Base-by-base conservation (phyloP, 1,139 yeast species). In the Meyerozyma sp. region DNA sequence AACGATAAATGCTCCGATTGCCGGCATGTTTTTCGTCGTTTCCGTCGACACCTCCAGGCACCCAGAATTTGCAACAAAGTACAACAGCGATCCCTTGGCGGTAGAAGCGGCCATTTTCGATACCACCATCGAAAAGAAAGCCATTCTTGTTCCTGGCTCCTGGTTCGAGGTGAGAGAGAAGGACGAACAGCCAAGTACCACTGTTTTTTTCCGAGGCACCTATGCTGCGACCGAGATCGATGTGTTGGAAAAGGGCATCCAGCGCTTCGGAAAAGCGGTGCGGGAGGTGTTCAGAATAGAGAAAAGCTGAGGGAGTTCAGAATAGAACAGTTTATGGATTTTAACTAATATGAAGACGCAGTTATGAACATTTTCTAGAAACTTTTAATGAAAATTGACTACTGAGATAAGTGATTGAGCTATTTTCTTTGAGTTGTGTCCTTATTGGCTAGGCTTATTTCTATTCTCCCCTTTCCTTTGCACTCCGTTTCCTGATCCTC, bases 1-100 rank as follows among this genome's bases (percentile, higher is more conserved):
- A 16, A 21, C 10, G 16, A 25, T 37, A 4, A 18, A n/a, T 20
- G 26, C 32, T 8, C 40, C 40, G 9, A 27, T 8, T 27, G 32
- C 32, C 10, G 40, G 40, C 18, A 37, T 37, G 40, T 37, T 37
- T 32, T 37, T 37, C 13, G 16, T 37, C 14, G 16, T 37, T 13
- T 14, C 27, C 7, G 3, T 37, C 26, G 32, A 37, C 16, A n/a
- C 32, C 5, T 13, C 18, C 4, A 21, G 16, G 32, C 40, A 37
- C 14, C 40, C 40, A 6, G 20, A 25, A 37, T 37, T 14, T 37
- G 13, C 11, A n/a, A 27, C 29, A n/a, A 27, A 10, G 13, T 27
- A 27, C 13, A 27, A 13, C 9, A n/a, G 21, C 10, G 21, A 25
- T 7, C 32, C 16, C 2, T 21, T 37, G 14, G 20, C 20, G 4